Base-by-base conservation (phyloP, 805 yeast species). In the Naumovozyma castellii region DNA sequence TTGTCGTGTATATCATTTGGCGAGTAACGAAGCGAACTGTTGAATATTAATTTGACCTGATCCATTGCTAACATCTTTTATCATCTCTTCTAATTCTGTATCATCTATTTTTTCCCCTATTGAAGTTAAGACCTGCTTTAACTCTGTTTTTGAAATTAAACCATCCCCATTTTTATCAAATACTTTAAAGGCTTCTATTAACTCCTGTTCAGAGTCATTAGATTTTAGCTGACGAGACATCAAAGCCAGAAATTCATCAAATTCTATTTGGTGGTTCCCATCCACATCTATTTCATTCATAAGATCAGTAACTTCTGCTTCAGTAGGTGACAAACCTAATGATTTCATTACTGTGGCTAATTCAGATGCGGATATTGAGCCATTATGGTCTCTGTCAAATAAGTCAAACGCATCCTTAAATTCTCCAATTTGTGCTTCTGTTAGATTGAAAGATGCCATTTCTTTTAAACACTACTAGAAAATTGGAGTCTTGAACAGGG, bases 281-380 rank as follows among this genome's bases (percentile, higher is more conserved):
- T 92, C 92, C 46, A 81, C 80, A 64, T 90, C 98, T 37, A 90
- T 94, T 67, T 92, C 97, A 63, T 90, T 90, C 71, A 90, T 85
- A 82, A 90, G 79, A 62, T 90, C 98, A 36, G 87, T 81, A 53
- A 90, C 80, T 64, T 90, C 97, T 48, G 84, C 77, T 62, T 90
- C 97, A 32, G 92, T 79, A 18, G 98, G 98, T 55, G 86, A 85
- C 65, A 87, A 92, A 35, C 97, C 98, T 57, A 90, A 72, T n/a
- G 96, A 85, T 67, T 97, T 81, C 97, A 90, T 90, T 40, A 92
- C 98, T 3, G 95, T 85, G 45, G 97, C 96, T 51, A 90, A 73
- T 67, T 90, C 98, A 55, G 82, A 75, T 53, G 95, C 84, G 43
- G 96, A 85, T 69, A 90, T 92, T 58, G 87, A 84, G 3, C 98